Percentiles rank a stretch among this genome's conserved stretches.
phyloP scores from a whole-genome alignment of 169 alveolate genomes.

The Ichthyophthirius multifiliis region DNA sequence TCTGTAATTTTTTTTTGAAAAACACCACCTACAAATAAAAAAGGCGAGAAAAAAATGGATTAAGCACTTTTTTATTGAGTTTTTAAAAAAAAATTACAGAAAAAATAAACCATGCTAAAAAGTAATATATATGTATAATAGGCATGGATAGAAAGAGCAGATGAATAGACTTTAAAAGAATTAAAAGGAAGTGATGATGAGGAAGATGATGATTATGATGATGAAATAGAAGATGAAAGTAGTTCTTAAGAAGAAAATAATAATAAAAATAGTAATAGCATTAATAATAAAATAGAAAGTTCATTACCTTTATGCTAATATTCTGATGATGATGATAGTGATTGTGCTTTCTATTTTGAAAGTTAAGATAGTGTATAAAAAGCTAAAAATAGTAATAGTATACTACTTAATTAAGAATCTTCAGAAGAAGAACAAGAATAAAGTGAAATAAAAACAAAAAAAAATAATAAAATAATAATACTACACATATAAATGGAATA shows the following conservation, averaged over 20 bases:
- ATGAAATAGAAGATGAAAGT: constrained; percentile 11
- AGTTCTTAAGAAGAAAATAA: constrained; percentile 11
- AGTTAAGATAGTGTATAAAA: too few species aligned
- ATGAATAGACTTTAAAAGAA: constrained; percentile 20
- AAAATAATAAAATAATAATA: background rate
- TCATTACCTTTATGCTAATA: background rate
- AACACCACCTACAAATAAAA: too few species aligned
- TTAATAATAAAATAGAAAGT: background rate
- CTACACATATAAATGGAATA: constrained; percentile 81
- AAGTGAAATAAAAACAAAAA: background rate
- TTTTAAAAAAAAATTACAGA: too few species aligned
- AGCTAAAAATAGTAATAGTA: background rate
- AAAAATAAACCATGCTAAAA: too few species aligned
- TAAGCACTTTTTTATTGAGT: too few species aligned
- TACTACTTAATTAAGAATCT: constrained; percentile 5
- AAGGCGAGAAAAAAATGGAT: too few species aligned
- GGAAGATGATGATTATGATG: constrained; percentile 26
- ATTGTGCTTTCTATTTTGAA: too few species aligned
- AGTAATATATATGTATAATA: background rate
- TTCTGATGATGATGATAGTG: background rate
- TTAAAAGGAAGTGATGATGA: constrained; percentile 40
- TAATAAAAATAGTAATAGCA: background rate
- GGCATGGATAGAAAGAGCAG: background rate
- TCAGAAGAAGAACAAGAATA: background rate
- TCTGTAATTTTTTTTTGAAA: too few species aligned